These are phyloP conservation scores for Tuber umbilicatum DNA, from an alignment of 495 filamentous ascomycete species.

Conservation along the genomic window DNA sequence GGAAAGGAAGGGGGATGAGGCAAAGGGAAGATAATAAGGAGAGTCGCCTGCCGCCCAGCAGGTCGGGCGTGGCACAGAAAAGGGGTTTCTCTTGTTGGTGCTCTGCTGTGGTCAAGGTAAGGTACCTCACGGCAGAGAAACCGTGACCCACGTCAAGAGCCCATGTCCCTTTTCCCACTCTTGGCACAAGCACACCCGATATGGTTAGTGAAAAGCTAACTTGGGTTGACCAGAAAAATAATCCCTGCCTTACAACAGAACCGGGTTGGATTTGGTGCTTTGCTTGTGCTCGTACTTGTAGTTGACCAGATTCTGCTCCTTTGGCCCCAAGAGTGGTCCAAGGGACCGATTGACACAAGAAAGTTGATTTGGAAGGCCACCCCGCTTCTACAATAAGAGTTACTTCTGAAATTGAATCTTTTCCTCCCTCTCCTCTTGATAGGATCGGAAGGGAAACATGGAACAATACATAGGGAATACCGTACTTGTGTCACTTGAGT, in stretches of 20 bases:
- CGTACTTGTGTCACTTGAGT: too few relatives aligned
- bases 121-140: background rate
- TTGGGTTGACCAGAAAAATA: background rate
- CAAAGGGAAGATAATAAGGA: conserved; percentile 34
- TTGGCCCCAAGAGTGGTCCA: background rate
- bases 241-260: background rate
- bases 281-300: too few relatives aligned
- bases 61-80: conserved; percentile 26
- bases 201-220: background rate
- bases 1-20: conserved; percentile 12
- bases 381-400: background rate
- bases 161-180: background rate
- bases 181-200: background rate
- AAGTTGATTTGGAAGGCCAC: background rate
- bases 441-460: background rate
- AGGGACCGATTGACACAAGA: background rate
- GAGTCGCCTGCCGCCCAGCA: conserved; percentile 26
- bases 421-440: background rate
- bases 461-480: background rate
- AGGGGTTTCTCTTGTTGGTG: conserved; percentile 15
- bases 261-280: background rate
- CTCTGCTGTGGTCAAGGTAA: background rate
- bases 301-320: background rate
- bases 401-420: background rate
- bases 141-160: background rate